Percentiles rank a stretch among this genome's conserved stretches.
phyloP scores from a whole-genome alignment of 2,329 filamentous ascomycete genomes.

The Fonsecaea multimorphosa region DNA sequence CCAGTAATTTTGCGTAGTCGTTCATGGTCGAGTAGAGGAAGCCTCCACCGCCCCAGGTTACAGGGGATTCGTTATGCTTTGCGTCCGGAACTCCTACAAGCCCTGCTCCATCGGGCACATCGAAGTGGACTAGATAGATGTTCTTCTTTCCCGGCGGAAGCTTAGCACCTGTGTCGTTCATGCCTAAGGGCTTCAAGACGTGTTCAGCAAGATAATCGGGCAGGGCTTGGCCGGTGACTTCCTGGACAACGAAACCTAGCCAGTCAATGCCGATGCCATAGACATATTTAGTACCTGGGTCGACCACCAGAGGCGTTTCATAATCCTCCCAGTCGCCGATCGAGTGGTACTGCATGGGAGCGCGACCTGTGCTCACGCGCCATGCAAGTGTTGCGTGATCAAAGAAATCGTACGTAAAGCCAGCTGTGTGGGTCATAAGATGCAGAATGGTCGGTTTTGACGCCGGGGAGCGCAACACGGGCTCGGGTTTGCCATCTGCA shows the following conservation, averaged over 20 bases:
- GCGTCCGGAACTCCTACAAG: constrained; percentile 20
- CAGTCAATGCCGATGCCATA: constrained; percentile 53
- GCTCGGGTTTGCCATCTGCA: constrained; percentile 21
- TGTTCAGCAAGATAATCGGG: constrained; percentile 55
- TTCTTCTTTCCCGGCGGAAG: constrained; percentile 9
- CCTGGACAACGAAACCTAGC: constrained; percentile 57
- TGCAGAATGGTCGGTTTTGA: constrained; percentile 33
- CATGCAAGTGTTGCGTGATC: constrained; percentile 27
- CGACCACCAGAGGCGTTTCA: constrained; percentile 26
- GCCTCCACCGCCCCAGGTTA: constrained; percentile 30
- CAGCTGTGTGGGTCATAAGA: constrained; percentile 35
- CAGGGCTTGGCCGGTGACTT: constrained; percentile 50
- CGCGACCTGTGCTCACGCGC: constrained; percentile 18
- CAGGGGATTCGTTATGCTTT: constrained; percentile 3
- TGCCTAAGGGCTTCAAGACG: constrained; percentile 55
- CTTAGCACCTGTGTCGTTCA: constrained; percentile 37
- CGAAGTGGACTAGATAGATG: constrained; percentile 94
- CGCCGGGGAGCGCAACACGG: constrained; percentile 24
- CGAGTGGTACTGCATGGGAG: constrained; percentile 21
- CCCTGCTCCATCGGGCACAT: constrained; percentile 57
- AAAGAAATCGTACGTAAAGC: constrained; percentile 37
- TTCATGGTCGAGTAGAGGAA: constrained; percentile 33
- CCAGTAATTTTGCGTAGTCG: constrained; percentile 34
- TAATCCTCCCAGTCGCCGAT: constrained; percentile 22
- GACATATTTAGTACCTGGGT: constrained; percentile 34